Base-by-base conservation (phyloP, 2,329 filamentous ascomycete species). In the Fusarium siculi region DNA sequence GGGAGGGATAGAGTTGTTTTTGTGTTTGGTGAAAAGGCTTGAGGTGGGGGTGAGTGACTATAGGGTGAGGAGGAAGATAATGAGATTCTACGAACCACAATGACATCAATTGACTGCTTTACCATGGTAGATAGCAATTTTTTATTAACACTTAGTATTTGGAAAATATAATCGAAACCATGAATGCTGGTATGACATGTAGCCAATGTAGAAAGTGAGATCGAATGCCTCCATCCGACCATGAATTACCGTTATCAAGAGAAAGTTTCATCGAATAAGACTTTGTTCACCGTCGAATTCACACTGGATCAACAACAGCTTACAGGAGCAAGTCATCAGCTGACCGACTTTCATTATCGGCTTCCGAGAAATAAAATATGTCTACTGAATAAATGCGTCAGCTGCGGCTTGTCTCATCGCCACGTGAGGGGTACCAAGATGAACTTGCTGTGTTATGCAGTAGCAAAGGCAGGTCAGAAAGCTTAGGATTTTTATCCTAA, bases 251-350 rank as follows among this genome's bases (percentile, higher is more conserved):
- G 11, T 11, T 30, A 12, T 30, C 10, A 11, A 11, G 11, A 11
- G 9, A 30, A 11, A 30, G 9, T 10, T 30, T 30, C 10, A 11
- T 30, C 10, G 9, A 30, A 4, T 11, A 11, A 11, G 30, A 30
- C 10, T 30, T 30, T 30, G 30, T 30, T 30, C 30, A 30, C 30
- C 10, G 10, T 30, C 10, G 10, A 30, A 19, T 19, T 7, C 4
- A 15, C 9, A 3, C 3, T 12, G 7, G 21, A n/a, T 18, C 3
- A 10, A 9, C 9, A 32, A 30, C 1, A 32, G 46, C 28, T n/a
- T 9, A 18, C 10, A 32, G 9, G 14, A 15, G 4, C 28, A 30
- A 9, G 7, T 49, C n/a, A 23, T 34, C 0, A 10, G 12, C 7
- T 19, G 30, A 25, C 16, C 10, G n/a, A 25, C n/a, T 14, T 1